Conservation (phyloP, 1,284 basidiomycete species). For the Trichosporon asahii region DNA sequence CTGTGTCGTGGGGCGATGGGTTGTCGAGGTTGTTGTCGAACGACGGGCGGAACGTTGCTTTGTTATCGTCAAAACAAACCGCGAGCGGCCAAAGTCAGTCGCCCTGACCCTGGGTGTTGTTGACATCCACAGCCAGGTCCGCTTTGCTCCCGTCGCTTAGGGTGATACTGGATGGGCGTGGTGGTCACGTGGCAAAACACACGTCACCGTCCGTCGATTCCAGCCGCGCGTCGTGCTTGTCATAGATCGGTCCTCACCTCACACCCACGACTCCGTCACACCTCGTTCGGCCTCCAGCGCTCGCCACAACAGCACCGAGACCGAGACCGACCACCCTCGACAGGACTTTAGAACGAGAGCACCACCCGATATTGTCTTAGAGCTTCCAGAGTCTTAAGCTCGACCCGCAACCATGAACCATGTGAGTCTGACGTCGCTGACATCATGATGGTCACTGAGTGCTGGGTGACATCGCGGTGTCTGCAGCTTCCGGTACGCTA, state of each 20-base stretch:
- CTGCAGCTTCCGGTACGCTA: too few species aligned
- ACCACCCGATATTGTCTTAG: not conserved
- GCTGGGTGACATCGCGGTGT: not conserved
- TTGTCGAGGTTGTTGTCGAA: constrained; percentile 5
- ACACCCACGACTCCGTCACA: not conserved
- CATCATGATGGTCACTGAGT: not conserved
- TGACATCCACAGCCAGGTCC: not conserved
- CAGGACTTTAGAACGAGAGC: not conserved
- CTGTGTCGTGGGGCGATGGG: not conserved
- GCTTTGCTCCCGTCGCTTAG: not conserved
- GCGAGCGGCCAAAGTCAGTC: constrained; percentile 12
- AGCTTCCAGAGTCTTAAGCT: not conserved
- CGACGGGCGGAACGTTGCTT: not conserved
- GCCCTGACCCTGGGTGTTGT: constrained; percentile 15
- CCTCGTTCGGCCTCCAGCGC: not conserved
- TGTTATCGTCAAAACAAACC: constrained; percentile 18
- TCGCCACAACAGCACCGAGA: not conserved
- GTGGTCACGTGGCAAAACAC: not conserved
- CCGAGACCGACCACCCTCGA: not conserved
- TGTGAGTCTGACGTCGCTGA: constrained; percentile 21
- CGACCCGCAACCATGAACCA: constrained; percentile 27
- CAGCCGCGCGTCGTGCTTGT: constrained; percentile 20
- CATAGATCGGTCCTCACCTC: constrained; percentile 6
- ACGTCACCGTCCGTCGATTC: constrained; percentile 11
- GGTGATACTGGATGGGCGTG: not conserved